Conservation (phyloP, 495 filamentous ascomycete species). For the Amphirosellinia nigrospora region DNA sequence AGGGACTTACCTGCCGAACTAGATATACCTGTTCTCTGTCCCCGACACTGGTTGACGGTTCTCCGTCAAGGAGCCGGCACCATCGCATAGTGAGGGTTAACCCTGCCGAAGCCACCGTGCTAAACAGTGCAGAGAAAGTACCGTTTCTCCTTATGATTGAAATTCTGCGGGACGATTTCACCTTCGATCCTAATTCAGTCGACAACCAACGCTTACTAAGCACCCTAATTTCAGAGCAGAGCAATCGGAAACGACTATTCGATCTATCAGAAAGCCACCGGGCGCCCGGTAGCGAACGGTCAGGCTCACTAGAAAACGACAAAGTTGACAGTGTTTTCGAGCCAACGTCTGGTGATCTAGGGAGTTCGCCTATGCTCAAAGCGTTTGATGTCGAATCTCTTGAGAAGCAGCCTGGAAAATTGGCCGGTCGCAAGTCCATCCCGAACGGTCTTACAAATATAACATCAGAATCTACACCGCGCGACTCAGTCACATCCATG, state of each 20-base stretch:
- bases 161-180: conserved; percentile 74
- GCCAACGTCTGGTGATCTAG: conserved; percentile 72
- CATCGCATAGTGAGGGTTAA: conserved; percentile 78
- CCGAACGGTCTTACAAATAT: conserved; percentile 62
- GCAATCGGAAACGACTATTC: conserved; percentile 67
- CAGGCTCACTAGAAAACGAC: conserved; percentile 43
- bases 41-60: conserved; percentile 69
- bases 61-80: conserved; percentile 67
- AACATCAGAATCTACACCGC: conserved; percentile 52
- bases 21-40: conserved; percentile 77
- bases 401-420: conserved; percentile 33
- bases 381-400: conserved; percentile 49
- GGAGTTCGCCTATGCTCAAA: conserved; percentile 68
- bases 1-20: conserved; percentile 77
- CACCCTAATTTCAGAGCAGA: conserved; percentile 66
- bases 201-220: conserved; percentile 68
- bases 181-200: conserved; percentile 70
- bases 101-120: conserved; percentile 76
- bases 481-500: conserved; percentile 59
- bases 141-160: conserved; percentile 80
- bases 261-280: conserved; percentile 64
- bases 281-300: conserved; percentile 45
- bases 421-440: conserved; percentile 31
- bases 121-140: conserved; percentile 81
- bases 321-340: conserved; percentile 76